These are phyloP conservation scores for Stephania cephalantha DNA, from an alignment of 164 flowering plant species.

Conservation along the genomic window DNA sequence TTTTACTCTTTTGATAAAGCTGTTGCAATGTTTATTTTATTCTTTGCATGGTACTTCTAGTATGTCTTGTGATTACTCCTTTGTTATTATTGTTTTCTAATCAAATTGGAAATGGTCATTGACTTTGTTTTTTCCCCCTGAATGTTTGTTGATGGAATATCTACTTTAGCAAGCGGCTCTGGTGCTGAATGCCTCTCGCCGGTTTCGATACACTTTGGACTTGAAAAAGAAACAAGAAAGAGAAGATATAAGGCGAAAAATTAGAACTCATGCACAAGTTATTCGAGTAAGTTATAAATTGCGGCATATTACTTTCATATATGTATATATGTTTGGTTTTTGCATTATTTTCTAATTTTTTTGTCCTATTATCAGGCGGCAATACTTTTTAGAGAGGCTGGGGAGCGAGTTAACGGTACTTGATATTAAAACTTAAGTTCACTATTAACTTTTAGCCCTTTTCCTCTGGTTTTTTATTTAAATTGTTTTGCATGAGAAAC, in stretches of 20 bases:
- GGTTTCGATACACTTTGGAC: slow-evolving; percentile 94
- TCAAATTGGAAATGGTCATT: neutral
- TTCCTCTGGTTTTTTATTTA: neutral
- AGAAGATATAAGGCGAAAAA: slow-evolving; percentile 53
- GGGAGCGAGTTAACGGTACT: slow-evolving; percentile 42
- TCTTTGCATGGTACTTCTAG: neutral
- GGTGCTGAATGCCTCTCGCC: slow-evolving; percentile 93
- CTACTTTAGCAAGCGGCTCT: slow-evolving; percentile 82
- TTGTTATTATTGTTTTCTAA: neutral
- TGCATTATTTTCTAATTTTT: neutral
- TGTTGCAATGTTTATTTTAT: neutral
- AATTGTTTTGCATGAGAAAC: neutral
- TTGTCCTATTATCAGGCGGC: slow-evolving; percentile 60
- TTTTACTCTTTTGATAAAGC: neutral
- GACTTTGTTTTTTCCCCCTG: neutral
- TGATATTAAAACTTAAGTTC: slow-evolving; percentile 13
- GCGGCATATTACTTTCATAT: neutral
- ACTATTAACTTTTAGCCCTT: neutral
- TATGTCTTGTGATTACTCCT: neutral
- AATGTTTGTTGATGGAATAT: neutral
- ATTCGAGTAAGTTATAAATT: slow-evolving; percentile 48
- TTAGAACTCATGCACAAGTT: slow-evolving; percentile 90
- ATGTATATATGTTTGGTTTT: neutral
- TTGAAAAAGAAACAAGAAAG: slow-evolving; percentile 80
- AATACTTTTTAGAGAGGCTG: slow-evolving; percentile 70